Conservation (phyloP, 345 rosid genomes). For the Brassica juncea region DNA sequence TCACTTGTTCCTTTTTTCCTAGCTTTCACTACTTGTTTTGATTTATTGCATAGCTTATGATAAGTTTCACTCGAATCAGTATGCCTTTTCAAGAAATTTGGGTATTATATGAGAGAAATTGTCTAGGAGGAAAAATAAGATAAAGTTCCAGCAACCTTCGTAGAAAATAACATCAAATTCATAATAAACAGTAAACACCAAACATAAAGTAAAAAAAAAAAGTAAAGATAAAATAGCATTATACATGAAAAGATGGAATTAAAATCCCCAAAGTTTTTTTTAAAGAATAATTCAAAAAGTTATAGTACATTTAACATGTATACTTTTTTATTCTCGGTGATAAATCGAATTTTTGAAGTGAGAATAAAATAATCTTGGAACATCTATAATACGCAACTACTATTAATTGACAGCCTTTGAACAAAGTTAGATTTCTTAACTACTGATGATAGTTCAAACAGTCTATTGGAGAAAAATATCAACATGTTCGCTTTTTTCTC, state of each 20-base stretch:
- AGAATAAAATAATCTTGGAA: not conserved
- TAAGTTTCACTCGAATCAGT: conserved; percentile 48
- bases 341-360: not conserved
- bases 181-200: conserved; percentile 15
- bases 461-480: not conserved
- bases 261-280: not conserved
- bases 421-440: not conserved
- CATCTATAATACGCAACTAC: not conserved
- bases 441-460: not conserved
- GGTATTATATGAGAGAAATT: conserved; percentile 59
- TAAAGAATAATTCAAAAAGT: not conserved
- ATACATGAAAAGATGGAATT: not conserved
- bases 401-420: not conserved
- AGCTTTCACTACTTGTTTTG: not conserved
- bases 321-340: not conserved
- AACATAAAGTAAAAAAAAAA: not conserved
- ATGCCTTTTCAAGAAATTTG: conserved; percentile 54
- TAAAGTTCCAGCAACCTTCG: conserved; percentile 48
- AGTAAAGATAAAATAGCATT: not conserved
- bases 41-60: not conserved
- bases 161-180: conserved; percentile 37
- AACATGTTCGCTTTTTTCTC: not conserved
- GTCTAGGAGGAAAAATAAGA: conserved; percentile 37
- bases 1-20: not conserved
- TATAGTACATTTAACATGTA: not conserved